Conservation (phyloP, 2,329 filamentous ascomycete species). For the Cladosporium phlei region DNA sequence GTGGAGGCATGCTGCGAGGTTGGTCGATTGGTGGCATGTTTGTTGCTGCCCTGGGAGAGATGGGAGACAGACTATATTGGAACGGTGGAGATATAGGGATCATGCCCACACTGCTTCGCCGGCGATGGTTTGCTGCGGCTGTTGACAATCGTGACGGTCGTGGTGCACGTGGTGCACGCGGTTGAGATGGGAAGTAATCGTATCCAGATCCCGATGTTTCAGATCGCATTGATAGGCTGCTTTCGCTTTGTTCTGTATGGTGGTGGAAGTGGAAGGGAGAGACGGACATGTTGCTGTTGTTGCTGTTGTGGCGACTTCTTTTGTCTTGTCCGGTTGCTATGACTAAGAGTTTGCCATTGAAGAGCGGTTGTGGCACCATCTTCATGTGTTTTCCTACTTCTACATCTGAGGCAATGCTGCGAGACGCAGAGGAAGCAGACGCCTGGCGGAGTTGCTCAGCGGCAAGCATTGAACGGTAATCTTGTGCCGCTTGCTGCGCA, state of each 20-base stretch:
- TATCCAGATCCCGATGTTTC: not conserved
- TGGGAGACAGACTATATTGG: not conserved
- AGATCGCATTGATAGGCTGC: constrained; percentile 1
- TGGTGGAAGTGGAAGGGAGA: not conserved
- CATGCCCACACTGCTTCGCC: constrained; percentile 27
- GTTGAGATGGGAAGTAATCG: not conserved
- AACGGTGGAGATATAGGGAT: constrained; percentile 32
- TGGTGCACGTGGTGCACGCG: no score
- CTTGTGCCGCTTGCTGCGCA: constrained; percentile 18
- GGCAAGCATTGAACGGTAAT: constrained; percentile 26
- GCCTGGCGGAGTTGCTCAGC: constrained; percentile 19
- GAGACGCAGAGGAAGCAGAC: constrained; percentile 14
- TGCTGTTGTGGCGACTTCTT: constrained; percentile 1
- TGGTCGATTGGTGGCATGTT: not conserved
- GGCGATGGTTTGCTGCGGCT: not conserved
- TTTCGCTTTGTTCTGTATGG: constrained; percentile 7
- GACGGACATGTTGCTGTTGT: not conserved
- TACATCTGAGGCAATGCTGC: constrained; percentile 18
- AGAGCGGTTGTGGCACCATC: constrained; percentile 30
- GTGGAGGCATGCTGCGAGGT: not conserved
- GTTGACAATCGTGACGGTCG: not conserved
- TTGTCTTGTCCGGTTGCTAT: not conserved
- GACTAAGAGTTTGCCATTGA: constrained; percentile 19
- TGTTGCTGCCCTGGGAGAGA: not conserved
- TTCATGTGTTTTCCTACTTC: constrained; percentile 28